Conservation (phyloP, 2,329 filamentous ascomycete species). For the Trichoderma gracile region DNA sequence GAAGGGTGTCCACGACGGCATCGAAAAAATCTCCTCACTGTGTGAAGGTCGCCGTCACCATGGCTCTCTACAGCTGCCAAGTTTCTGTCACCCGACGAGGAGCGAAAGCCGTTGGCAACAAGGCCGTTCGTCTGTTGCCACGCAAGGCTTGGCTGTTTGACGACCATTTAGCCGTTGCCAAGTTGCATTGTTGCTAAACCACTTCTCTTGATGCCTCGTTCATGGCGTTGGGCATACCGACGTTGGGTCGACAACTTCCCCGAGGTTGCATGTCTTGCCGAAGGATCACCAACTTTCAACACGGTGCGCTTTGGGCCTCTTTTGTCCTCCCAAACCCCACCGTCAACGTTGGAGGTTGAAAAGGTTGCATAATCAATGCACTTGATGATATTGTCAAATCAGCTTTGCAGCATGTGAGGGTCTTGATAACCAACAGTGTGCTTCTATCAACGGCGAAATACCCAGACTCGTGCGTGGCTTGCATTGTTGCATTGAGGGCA, state of each 20-base stretch:
- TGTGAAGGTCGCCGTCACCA: neutral
- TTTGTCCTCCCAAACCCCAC: neutral
- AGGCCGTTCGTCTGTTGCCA: neutral
- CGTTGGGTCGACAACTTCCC: too few species aligned
- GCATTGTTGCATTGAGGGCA: neutral
- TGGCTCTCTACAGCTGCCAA: neutral
- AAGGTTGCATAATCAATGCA: conserved; percentile 2
- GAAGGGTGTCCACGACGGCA: neutral
- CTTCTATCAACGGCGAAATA: neutral
- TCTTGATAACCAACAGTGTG: neutral
- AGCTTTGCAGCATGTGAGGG: conserved; percentile 3
- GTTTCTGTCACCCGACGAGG: neutral
- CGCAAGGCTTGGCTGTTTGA: neutral
- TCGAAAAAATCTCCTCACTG: neutral
- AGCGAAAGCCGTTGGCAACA: neutral
- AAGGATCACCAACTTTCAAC: neutral
- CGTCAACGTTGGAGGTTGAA: neutral
- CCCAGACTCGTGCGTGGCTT: neutral
- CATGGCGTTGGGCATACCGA: neutral
- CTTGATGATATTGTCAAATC: neutral
- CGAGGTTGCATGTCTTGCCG: neutral
- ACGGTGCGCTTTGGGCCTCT: neutral
- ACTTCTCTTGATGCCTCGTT: neutral
- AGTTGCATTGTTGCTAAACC: neutral
- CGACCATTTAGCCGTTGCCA: neutral